Evolutionary conservation across 768 basidiomycete genomes (phyloP).

Genomic region (Inosperma sp.): DNA sequence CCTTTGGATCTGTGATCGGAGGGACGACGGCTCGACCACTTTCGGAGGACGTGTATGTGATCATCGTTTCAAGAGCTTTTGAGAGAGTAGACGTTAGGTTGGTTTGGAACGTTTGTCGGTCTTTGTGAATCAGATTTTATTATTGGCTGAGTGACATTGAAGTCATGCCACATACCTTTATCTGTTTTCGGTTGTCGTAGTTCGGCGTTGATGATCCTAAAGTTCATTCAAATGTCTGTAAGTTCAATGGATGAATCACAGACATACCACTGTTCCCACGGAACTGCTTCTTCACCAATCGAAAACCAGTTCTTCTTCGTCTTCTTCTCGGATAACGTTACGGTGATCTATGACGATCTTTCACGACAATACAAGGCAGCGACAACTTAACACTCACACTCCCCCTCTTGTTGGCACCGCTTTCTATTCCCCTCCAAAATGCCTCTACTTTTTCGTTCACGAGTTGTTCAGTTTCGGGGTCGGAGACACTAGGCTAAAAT

Average conservation of each 20-base stretch:
- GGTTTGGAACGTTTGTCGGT: conserved; percentile 49
- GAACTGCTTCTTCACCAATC: conserved; percentile 72
- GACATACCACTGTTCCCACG: conserved; percentile 81
- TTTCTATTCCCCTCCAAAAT: conserved; percentile 77
- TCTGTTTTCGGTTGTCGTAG: conserved; percentile 67
- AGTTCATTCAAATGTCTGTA: neutral
- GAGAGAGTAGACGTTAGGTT: conserved; percentile 59
- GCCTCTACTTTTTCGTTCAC: conserved; percentile 71
- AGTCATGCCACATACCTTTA: conserved; percentile 37
- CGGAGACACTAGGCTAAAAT: conserved; percentile 69
- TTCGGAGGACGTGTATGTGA: conserved; percentile 76
- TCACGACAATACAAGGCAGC: neutral
- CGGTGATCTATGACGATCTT: conserved; percentile 46
- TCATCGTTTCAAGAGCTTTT: conserved; percentile 64
- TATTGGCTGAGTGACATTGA: neutral
- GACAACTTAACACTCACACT: conserved; percentile 43
- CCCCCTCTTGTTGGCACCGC: conserved; percentile 55
- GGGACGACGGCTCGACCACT: conserved; percentile 70
- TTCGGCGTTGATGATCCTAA: conserved; percentile 77
- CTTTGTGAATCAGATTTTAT: conserved; percentile 18
- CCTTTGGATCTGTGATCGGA: conserved; percentile 68
- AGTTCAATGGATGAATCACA: neutral
- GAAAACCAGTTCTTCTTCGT: conserved; percentile 80
- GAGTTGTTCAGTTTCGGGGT: conserved; percentile 64
- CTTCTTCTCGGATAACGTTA: conserved; percentile 74